A percentile compares a stretch with the other conserved stretches of the same genome.
These are phyloP conservation scores for Chamaecyparis obtusa DNA, from an alignment of 75 land plant genomes.

Conservation along the genomic window DNA sequence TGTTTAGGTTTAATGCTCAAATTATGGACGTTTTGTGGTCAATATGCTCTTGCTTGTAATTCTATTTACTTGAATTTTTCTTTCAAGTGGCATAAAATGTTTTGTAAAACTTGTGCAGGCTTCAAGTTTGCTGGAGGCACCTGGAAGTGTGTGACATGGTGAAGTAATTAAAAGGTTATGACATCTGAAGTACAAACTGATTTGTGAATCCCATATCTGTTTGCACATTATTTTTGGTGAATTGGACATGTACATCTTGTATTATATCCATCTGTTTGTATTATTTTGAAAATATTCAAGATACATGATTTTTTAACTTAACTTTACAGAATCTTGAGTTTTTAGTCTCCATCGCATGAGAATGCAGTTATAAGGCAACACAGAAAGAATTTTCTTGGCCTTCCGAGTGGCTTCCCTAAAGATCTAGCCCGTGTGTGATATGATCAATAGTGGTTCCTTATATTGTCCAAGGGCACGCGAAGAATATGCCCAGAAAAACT, in stretches of 20 bases:
- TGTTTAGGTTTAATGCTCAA: too few relatives aligned
- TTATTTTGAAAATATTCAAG: neutral
- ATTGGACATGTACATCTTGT: neutral
- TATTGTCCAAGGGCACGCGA: neutral
- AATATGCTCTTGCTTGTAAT: neutral
- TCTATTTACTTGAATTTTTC: neutral
- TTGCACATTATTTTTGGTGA: neutral
- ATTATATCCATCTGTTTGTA: neutral
- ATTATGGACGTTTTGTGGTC: neutral
- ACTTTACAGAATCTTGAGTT: neutral
- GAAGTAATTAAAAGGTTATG: neutral
- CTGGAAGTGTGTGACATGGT: neutral
- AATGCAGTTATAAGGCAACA: neutral
- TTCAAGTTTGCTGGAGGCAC: neutral
- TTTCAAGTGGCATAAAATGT: neutral
- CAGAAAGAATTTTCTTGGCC: neutral
- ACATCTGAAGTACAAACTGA: neutral
- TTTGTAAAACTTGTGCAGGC: neutral
- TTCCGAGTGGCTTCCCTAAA: neutral
- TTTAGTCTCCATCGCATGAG: neutral
- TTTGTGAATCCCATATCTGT: neutral
- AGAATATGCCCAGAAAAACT: neutral
- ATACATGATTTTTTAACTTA: neutral
- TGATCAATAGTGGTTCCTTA: neutral
- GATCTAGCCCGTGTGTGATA: neutral